phyloP scores from a whole-genome alignment of 202 grass and related monocot genomes.

The Setaria italica region DNA sequence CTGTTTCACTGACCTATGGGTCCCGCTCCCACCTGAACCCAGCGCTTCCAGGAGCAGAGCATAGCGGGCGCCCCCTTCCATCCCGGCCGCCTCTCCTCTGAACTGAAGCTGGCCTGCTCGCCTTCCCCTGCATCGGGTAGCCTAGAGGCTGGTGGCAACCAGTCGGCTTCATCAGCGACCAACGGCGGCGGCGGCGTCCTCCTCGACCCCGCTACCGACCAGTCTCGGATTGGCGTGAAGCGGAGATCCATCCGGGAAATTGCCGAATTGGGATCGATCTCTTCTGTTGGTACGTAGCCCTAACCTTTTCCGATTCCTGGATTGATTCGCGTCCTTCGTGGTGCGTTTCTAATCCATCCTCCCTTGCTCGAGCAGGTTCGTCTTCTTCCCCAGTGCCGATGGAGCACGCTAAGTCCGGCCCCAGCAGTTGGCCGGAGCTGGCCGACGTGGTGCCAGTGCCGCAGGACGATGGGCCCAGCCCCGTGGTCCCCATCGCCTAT shows the following conservation, averaged over 20 bases:
- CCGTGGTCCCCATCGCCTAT: conserved; percentile 80
- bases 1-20: background rate
- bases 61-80: background rate
- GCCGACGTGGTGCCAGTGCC: conserved; percentile 72
- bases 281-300: background rate
- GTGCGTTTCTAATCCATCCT: background rate
- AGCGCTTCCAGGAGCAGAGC: background rate
- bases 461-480: conserved; percentile 79
- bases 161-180: background rate
- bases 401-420: conserved; percentile 20
- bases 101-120: background rate
- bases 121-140: background rate
- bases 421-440: conserved; percentile 64
- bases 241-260: background rate
- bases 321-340: background rate
- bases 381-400: background rate
- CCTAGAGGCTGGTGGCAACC: background rate
- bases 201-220: background rate
- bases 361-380: background rate
- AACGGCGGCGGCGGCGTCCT: background rate
- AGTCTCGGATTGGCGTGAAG: background rate
- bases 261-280: background rate
- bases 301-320: background rate
- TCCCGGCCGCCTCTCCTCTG: background rate
- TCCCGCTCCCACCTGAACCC: background rate